phyloP scores from a whole-genome alignment of 805 yeast genomes.

The Myxozyma udenii region DNA sequence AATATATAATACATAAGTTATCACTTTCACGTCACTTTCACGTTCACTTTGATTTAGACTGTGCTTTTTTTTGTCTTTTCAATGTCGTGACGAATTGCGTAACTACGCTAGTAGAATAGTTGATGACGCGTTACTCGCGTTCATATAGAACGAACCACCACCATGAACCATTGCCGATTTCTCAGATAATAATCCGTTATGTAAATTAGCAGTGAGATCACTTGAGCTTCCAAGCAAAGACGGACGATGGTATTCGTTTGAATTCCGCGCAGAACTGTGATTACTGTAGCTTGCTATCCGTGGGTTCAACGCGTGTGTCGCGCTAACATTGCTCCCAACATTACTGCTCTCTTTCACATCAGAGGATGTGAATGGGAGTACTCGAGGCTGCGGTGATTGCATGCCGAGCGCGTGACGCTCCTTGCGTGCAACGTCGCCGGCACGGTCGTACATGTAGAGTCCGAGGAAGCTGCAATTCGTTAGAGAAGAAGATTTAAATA shows the following conservation, averaged over 20 bases:
- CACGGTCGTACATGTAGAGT: constrained; percentile 43
- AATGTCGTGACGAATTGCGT: too few species aligned
- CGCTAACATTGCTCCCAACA: too few species aligned
- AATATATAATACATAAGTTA: too few species aligned
- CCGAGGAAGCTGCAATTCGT: constrained; percentile 32
- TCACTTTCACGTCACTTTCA: too few species aligned
- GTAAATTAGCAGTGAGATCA: background rate
- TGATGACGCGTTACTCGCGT: constrained; percentile 3
- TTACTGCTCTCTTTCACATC: constrained; percentile 13
- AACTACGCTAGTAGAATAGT: constrained; percentile 11
- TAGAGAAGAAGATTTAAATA: too few species aligned
- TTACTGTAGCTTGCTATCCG: constrained; percentile 5
- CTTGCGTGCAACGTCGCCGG: constrained; percentile 38
- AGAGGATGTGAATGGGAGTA: constrained; percentile 12
- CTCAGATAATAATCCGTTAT: background rate
- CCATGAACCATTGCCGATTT: background rate
- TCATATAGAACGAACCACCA: background rate
- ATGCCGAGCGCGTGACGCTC: constrained; percentile 19
- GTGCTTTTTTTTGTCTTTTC: too few species aligned
- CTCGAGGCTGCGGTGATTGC: constrained; percentile 4
- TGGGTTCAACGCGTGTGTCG: background rate
- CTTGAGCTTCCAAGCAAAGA: constrained; percentile 1
- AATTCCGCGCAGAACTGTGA: constrained; percentile 9
- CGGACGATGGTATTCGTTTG: constrained; percentile 4
- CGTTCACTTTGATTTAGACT: too few species aligned